Evolutionary conservation across 2,329 filamentous ascomycete species (phyloP).

Genomic region (Lachnellula willkommii): DNA sequence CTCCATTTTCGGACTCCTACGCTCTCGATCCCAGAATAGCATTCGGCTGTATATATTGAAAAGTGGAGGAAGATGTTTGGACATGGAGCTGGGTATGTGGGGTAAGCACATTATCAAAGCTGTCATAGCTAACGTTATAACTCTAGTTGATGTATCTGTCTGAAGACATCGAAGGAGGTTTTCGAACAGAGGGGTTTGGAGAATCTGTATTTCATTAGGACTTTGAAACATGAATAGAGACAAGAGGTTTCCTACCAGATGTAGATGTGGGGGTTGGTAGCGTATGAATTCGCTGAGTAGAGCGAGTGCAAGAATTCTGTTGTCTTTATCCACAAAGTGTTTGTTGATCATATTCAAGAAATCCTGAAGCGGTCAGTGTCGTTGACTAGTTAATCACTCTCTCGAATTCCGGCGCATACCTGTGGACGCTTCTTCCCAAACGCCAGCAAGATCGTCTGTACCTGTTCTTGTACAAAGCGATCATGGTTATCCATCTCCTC

Average conservation of each 20-base stretch:
- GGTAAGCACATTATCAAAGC: constrained; percentile 76
- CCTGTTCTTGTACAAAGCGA: constrained; percentile 39
- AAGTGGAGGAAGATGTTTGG: constrained; percentile 62
- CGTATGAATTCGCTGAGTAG: constrained; percentile 69
- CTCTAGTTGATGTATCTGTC: constrained; percentile 70
- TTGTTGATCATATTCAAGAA: constrained; percentile 62
- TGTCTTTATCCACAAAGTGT: constrained; percentile 58
- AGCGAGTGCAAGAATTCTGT: constrained; percentile 58
- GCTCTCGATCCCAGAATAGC: constrained; percentile 64
- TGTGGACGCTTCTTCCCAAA: constrained; percentile 64
- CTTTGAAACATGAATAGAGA: not conserved
- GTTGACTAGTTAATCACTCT: too few relatives aligned
- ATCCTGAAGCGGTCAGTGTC: constrained; percentile 41
- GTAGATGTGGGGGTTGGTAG: constrained; percentile 72
- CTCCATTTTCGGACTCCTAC: constrained; percentile 13
- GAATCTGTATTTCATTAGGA: constrained; percentile 36
- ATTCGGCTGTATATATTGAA: constrained; percentile 79
- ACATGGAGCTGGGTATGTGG: constrained; percentile 69
- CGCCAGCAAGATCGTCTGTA: constrained; percentile 39
- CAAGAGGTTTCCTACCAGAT: constrained; percentile 38
- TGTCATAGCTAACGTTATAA: constrained; percentile 69
- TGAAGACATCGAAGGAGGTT: constrained; percentile 70
- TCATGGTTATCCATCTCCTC: constrained; percentile 39
- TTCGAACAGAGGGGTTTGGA: constrained; percentile 66
- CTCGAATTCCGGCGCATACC: constrained; percentile 30